Percentiles rank a stretch among this genome's conserved stretches.
Evolutionary conservation across 352 stramenopile species (phyloP).

Genomic region (Globisporangium mamillatum): DNA sequence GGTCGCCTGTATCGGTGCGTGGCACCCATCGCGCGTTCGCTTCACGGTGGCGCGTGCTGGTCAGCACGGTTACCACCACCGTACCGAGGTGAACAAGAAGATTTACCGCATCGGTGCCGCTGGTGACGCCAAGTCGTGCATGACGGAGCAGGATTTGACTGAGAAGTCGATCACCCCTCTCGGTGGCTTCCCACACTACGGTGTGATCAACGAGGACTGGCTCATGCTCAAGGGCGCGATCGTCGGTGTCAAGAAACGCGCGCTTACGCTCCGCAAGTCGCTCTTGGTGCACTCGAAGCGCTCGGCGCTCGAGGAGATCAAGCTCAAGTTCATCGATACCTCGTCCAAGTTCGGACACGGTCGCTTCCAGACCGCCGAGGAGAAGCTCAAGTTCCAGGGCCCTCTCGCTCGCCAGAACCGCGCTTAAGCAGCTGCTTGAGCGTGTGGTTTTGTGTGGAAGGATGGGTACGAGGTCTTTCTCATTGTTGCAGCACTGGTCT

Average conservation of each 20-base stretch:
- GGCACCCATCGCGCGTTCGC: constrained; percentile 98
- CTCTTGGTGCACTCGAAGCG: constrained; percentile 97
- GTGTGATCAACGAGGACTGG: constrained; percentile 99
- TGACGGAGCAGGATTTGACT: constrained; percentile 99
- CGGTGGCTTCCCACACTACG: constrained; percentile 99
- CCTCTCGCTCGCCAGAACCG: constrained; percentile 92
- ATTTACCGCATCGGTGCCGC: constrained; percentile 98
- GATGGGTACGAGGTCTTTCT: background rate
- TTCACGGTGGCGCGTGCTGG: constrained; percentile 98
- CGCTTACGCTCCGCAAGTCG: constrained; percentile 98
- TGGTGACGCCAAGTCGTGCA: constrained; percentile 93
- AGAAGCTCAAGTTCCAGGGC: constrained; percentile 99
- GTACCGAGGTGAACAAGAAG: constrained; percentile 99
- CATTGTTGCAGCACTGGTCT: background rate
- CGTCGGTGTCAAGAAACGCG: constrained; percentile 98
- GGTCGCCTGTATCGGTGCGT: constrained; percentile 99
- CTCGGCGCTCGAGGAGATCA: constrained; percentile 96
- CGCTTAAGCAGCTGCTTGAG: constrained; percentile 54
- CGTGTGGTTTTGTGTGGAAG: constrained; percentile 16
- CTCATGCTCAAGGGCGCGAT: constrained; percentile 99
- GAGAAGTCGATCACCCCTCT: constrained; percentile 99
- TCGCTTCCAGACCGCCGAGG: constrained; percentile 99
- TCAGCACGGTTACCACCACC: constrained; percentile 99
- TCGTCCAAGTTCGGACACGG: constrained; percentile 99
- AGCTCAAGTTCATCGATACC: constrained; percentile 95